Base-by-base conservation (phyloP, 2,329 filamentous ascomycete species). In the Aspergillus tamarii region DNA sequence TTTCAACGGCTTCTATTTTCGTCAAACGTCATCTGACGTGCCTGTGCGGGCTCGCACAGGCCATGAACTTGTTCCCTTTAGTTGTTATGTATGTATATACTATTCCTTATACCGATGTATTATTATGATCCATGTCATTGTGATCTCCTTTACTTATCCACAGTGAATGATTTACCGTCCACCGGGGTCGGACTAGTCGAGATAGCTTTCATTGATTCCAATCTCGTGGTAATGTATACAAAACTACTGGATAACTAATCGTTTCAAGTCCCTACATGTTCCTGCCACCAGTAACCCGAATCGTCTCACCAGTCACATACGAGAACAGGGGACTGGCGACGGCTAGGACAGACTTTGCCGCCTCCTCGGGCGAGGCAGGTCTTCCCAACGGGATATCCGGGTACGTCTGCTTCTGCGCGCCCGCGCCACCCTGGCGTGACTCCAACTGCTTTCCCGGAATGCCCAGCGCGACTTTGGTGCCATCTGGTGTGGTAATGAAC, bases 251-350 rank as follows among this genome's bases (percentile, higher is more conserved):
- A 28, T 48, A 23, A n/a, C 45, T 23, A 48, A 48, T 48, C 45
- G 23, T 7, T 28, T 48, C 45, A 14, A 21, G 23, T 16, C 45
- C 10, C 75, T 84, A 88, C 76, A 87, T 88, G 72, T 85, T 85
- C 68, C 87, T 83, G 2, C 93, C 92, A 16, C 92, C 93, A 6
- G 92, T 95, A 59, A 95, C 92, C 81, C 89, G 91, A 69, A 96
- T 91, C 0, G 92, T 94, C 85, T 96, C 92, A 0, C 93, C 93
- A 66, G 86, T 90, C 4, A 96, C 92, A 81, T 96, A 96, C 46
- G 89, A 89, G 72, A 95, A 93, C 73, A 94, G 77, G 32, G 93
- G 93, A 74, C 91, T 94, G 2, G 89, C 91, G 32, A 95, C 88
- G 8, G 90, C 92, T 75, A 96, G 74, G 58, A 96, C 87, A 43